Conservation (phyloP, 192 early-diverging fungal genomes). For the Neocallimastix lanati region DNA sequence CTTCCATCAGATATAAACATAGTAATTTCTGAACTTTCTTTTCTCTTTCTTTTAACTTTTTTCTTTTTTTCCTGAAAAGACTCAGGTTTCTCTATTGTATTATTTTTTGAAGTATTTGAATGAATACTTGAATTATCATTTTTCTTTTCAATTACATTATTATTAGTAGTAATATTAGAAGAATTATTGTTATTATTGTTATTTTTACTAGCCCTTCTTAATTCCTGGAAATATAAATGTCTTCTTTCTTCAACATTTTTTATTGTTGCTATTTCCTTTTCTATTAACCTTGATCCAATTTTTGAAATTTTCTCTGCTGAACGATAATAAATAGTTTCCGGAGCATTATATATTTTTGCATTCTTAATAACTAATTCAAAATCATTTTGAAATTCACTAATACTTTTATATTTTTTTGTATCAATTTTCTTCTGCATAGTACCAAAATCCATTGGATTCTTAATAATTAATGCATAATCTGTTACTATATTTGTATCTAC, state of each 20-base stretch:
- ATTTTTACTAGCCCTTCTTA: not conserved
- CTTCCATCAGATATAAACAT: not conserved
- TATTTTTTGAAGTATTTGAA: too few species aligned
- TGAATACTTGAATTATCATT: too few species aligned
- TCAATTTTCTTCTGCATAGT: conserved; percentile 67
- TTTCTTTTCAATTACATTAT: too few species aligned
- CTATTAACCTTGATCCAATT: conserved; percentile 51
- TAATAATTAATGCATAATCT: conserved; percentile 66
- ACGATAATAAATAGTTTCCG: conserved; percentile 60
- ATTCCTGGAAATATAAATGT: not conserved
- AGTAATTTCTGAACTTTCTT: not conserved
- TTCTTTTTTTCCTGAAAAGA: not conserved
- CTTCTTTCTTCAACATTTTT: not conserved
- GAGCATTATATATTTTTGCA: conserved; percentile 66
- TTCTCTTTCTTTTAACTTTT: not conserved
- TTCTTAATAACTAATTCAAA: conserved; percentile 62
- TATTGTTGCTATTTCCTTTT: conserved; percentile 32
- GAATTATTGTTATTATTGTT: too few species aligned
- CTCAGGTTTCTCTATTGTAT: too few species aligned
- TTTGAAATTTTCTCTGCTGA: conserved; percentile 57
- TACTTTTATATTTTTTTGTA: conserved; percentile 32
- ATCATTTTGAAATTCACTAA: conserved; percentile 55
- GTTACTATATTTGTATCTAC: conserved; percentile 56
- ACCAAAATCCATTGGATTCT: conserved; percentile 76
- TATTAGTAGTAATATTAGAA: too few species aligned